Percentiles rank a stretch among this genome's conserved stretches.
These are phyloP conservation scores for Trifolium repens DNA, from an alignment of 306 rosid species.

Conservation along the genomic window DNA sequence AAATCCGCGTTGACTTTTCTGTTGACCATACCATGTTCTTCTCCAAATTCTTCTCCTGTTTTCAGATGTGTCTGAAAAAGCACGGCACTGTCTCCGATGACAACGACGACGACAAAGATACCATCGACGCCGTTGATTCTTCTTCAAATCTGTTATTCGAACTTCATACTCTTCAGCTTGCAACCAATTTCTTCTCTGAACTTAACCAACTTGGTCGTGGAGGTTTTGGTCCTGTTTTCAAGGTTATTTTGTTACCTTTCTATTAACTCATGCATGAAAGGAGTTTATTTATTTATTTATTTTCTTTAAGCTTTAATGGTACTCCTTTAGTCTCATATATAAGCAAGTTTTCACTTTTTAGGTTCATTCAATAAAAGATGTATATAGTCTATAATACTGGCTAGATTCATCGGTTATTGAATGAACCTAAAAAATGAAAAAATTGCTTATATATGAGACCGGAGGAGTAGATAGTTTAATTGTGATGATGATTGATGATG, in stretches of 20 bases:
- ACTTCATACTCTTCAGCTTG: constrained; percentile 67
- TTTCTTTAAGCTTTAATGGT: background rate
- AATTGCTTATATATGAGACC: too few relatives aligned
- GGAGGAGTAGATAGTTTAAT: background rate
- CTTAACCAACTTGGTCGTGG: constrained; percentile 85
- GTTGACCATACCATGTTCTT: constrained; percentile 43
- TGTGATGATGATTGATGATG: background rate
- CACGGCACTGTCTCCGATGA: constrained; percentile 14
- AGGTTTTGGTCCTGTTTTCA: constrained; percentile 93
- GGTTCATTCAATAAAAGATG: too few relatives aligned
- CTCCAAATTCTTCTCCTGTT: constrained; percentile 51
- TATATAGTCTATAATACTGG: too few relatives aligned
- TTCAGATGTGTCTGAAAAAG: constrained; percentile 35
- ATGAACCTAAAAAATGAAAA: too few relatives aligned
- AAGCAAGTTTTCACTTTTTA: too few relatives aligned
- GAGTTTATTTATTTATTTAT: background rate
- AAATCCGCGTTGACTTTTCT: background rate
- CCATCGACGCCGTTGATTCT: constrained; percentile 40
- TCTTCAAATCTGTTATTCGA: constrained; percentile 57
- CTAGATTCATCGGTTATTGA: too few relatives aligned
- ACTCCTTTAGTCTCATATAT: too few relatives aligned
- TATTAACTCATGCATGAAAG: background rate
- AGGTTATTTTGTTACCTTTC: constrained; percentile 48
- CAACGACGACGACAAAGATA: constrained; percentile 22
- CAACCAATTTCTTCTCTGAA: constrained; percentile 77